Percentiles rank a stretch among this genome's conserved stretches.
phyloP scores from a whole-genome alignment of 2,329 filamentous ascomycete genomes.

The Pyricularia grisea region DNA sequence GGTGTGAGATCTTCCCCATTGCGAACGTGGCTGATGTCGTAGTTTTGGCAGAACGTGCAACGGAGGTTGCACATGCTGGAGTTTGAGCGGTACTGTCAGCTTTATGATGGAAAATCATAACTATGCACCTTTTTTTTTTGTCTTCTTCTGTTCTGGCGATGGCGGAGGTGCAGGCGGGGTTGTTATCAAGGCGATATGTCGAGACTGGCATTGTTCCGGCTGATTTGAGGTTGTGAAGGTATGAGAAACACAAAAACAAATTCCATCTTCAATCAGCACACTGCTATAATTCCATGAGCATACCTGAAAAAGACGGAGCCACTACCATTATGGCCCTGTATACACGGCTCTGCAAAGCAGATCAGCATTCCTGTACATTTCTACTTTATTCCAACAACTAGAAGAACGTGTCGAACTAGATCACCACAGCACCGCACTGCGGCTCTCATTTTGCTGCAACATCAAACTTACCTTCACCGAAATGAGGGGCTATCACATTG shows the following conservation, averaged over 20 bases:
- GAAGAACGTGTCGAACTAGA: constrained; percentile 3
- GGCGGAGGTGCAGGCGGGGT: neutral
- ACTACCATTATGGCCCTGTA: constrained; percentile 73
- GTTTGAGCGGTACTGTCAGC: neutral
- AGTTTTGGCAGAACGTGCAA: constrained; percentile 73
- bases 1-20: constrained; percentile 73
- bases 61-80: constrained; percentile 49
- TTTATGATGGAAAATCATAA: neutral
- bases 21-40: constrained; percentile 74
- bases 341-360: constrained; percentile 55
- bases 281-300: constrained; percentile 23
- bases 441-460: too few species aligned
- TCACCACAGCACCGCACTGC: neutral
- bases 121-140: neutral
- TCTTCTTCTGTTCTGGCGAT: too few species aligned
- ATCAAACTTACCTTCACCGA: constrained; percentile 53
- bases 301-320: constrained; percentile 77
- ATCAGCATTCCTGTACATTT: neutral
- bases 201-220: too few species aligned
- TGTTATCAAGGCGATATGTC: neutral
- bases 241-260: neutral
- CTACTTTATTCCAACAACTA: neutral
- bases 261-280: neutral
- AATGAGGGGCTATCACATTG: constrained; percentile 78
- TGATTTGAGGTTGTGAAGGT: too few species aligned